Percentiles rank a stretch among this genome's conserved stretches.
These are phyloP conservation scores for Lactifluus piperatus DNA, from an alignment of 768 basidiomycete genomes.

Conservation along the genomic window DNA sequence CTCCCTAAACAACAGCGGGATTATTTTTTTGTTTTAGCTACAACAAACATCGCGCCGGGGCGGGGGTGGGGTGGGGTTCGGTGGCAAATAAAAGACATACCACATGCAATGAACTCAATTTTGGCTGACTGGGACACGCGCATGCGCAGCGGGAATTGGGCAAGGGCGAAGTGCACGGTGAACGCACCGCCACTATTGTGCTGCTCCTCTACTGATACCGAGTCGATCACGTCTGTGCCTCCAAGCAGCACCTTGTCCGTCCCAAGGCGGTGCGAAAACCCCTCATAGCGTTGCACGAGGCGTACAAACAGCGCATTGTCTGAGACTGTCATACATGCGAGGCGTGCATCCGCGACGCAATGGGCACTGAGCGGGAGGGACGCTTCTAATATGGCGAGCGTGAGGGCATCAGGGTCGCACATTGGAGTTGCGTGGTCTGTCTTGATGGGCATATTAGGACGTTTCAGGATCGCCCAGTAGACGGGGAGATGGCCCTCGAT, in stretches of 20 bases:
- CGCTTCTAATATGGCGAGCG: slow-evolving; percentile 45
- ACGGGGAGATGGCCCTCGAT: slow-evolving; percentile 59
- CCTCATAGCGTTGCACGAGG: slow-evolving; percentile 38
- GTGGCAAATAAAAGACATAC: slow-evolving; percentile 24
- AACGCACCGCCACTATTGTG: slow-evolving; percentile 45
- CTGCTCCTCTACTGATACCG: slow-evolving; percentile 45
- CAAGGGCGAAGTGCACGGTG: slow-evolving; percentile 40
- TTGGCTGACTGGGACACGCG: slow-evolving; percentile 43
- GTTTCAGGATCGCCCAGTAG: slow-evolving; percentile 69
- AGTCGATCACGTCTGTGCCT: slow-evolving; percentile 30
- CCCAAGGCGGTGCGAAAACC: slow-evolving; percentile 40
- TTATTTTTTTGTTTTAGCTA: background rate
- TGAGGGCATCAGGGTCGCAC: slow-evolving; percentile 23
- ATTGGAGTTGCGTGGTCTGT: background rate
- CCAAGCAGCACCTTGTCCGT: slow-evolving; percentile 40
- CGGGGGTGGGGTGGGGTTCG: background rate
- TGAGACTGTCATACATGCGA: slow-evolving; percentile 55
- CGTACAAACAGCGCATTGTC: slow-evolving; percentile 56
- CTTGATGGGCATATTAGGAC: slow-evolving; percentile 23
- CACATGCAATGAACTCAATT: slow-evolving; percentile 60
- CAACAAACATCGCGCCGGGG: background rate
- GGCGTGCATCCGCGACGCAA: slow-evolving; percentile 54
- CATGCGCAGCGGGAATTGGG: slow-evolving; percentile 67
- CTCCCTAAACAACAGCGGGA: slow-evolving; percentile 10
- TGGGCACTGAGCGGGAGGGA: slow-evolving; percentile 35